Evolutionary conservation across 1,284 basidiomycete genomes (phyloP).

Genomic region (Cryptococcus sp.): DNA sequence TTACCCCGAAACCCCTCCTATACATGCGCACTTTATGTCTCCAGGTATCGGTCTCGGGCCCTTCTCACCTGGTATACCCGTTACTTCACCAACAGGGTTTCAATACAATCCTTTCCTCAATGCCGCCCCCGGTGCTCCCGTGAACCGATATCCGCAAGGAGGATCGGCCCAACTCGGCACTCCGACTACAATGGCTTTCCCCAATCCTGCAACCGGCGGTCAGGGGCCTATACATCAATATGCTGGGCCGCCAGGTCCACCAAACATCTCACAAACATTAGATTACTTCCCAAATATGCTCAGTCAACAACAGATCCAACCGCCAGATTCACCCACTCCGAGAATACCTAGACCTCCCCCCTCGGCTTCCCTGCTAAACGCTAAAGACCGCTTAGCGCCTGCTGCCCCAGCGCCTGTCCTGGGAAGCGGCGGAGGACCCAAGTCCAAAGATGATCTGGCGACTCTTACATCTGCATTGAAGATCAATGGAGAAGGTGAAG

Average conservation of each 20-base stretch:
- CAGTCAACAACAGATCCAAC: not conserved
- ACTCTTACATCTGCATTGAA: not conserved
- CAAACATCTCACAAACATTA: slow-evolving; percentile 12
- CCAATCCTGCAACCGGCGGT: slow-evolving; percentile 16
- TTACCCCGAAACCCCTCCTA: slow-evolving; percentile 51
- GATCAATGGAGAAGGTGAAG: not conserved
- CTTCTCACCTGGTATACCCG: slow-evolving; percentile 51
- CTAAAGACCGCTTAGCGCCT: not conserved
- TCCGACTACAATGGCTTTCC: slow-evolving; percentile 48
- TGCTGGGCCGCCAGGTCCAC: slow-evolving; percentile 27
- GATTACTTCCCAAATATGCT: slow-evolving; percentile 40
- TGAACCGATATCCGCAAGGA: slow-evolving; percentile 30
- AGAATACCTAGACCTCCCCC: not conserved
- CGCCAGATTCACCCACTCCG: not conserved
- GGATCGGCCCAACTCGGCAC: slow-evolving; percentile 45
- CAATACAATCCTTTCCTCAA: slow-evolving; percentile 51
- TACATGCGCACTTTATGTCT: slow-evolving; percentile 46
- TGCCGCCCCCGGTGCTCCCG: slow-evolving; percentile 52
- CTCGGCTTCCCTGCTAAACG: not conserved
- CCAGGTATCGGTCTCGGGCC: slow-evolving; percentile 44
- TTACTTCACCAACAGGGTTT: slow-evolving; percentile 43
- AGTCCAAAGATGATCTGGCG: not conserved
- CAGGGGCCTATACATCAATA: slow-evolving; percentile 16
- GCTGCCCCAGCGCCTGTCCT: not conserved
- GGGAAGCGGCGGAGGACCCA: not conserved